Base-by-base conservation (phyloP, 768 basidiomycete genomes). In the Auriscalpium vulgare region DNA sequence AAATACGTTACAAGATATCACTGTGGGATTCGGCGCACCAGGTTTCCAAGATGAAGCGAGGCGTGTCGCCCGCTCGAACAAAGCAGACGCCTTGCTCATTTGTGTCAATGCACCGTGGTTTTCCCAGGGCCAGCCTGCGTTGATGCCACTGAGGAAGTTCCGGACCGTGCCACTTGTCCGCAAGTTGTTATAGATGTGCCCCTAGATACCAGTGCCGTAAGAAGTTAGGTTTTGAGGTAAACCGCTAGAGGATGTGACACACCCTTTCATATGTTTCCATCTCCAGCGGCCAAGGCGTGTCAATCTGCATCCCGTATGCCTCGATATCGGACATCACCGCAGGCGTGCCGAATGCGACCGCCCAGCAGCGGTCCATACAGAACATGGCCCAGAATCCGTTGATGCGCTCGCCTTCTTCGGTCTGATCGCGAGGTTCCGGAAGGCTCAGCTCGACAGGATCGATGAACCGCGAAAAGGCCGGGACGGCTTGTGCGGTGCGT, bases 331-430 rank as follows among this genome's bases (percentile, higher is more conserved):
- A 79, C 17, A 86, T 75, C n/a, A 72, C 75, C 17, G 75, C 66
- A 0, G 83, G 74, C 1, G 76, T 72, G 55, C 82, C 81, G 40
- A 82, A 71, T 7, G 77, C 75, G 14, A 83, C 75, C 1, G 78
- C 71, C 59, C 82, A 75, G 62, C 75, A 75, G 53, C 82, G 79
- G 67, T 85, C 83, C 53, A 85, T 72, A 49, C 73, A 69, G 58
- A 81, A 78, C 8, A 80, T 81, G 0, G 78, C 70, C 85, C 85
- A 87, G 65, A 87, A 86, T 0, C 76, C 81, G 54, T 81, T 81
- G 56, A 86, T 83, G 36, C 82, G 74, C 63, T 86, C 84, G 17
- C 79, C 83, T 64, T 85, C 82, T 58, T 84, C 84, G n/a, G 81
- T 65, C 23, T 68, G 60, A 62, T 79, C 77, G 16, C 53, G 63